Evolutionary conservation across 805 yeast species (phyloP).

Genomic region (Kockiozyma suomiensis): DNA sequence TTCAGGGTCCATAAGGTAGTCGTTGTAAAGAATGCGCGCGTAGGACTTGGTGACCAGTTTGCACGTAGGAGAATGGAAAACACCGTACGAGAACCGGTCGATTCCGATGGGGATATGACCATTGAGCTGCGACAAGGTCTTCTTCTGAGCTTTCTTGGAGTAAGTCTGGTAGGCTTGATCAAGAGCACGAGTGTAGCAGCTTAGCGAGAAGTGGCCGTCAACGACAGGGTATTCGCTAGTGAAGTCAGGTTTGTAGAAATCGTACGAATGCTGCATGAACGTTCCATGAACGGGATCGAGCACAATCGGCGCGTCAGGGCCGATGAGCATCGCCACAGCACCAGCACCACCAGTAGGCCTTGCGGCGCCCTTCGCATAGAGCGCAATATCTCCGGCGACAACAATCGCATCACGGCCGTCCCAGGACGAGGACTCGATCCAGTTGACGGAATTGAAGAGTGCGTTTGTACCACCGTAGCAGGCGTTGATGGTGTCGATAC

Average conservation of each 20-base stretch:
- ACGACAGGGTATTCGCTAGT: constrained; percentile 95
- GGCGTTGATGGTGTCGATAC: constrained; percentile 93
- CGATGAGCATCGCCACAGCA: constrained; percentile 88
- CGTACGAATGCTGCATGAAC: constrained; percentile 95
- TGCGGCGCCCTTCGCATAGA: constrained; percentile 95
- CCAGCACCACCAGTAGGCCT: constrained; percentile 99
- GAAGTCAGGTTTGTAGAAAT: constrained; percentile 91
- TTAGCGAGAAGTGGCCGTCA: constrained; percentile 92
- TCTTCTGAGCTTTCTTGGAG: constrained; percentile 69
- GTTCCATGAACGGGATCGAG: constrained; percentile 89
- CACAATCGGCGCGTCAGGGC: constrained; percentile 97
- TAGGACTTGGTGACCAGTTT: constrained; percentile 90
- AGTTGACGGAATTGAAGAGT: constrained; percentile 86
- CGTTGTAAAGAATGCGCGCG: constrained; percentile 89
- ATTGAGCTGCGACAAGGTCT: constrained; percentile 49
- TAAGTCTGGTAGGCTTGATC: constrained; percentile 84
- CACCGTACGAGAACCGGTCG: constrained; percentile 83
- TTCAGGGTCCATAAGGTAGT: constrained; percentile 71
- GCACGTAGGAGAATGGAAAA: constrained; percentile 98
- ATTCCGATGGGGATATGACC: constrained; percentile 56
- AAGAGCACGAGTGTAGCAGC: constrained; percentile 91
- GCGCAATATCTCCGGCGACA: constrained; percentile 96
- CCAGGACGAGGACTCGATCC: constrained; percentile 96
- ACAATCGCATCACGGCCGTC: constrained; percentile 98
- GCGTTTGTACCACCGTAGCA: constrained; percentile 99